Evolutionary conservation across 2,329 filamentous ascomycete species (phyloP).

Genomic region (Gnomoniopsis sp.): DNA sequence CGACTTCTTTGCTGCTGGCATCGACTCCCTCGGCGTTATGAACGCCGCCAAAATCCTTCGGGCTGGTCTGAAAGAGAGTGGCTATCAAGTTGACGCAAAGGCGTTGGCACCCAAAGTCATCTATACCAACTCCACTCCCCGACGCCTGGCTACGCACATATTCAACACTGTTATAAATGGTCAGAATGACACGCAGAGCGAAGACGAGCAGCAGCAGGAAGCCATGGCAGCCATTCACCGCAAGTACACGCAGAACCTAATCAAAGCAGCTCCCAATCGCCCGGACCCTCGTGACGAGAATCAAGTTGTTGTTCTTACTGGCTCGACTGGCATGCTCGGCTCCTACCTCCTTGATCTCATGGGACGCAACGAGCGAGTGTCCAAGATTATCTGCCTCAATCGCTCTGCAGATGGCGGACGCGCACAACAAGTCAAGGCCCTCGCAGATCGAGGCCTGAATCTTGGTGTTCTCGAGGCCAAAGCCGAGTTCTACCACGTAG

Average conservation of each 20-base stretch:
- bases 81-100: slow-evolving; percentile 14
- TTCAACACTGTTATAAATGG: slow-evolving; percentile 6
- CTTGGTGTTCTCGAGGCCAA: slow-evolving; percentile 27
- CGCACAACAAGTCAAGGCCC: slow-evolving; percentile 33
- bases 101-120: slow-evolving; percentile 24
- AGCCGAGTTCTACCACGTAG: slow-evolving; percentile 43
- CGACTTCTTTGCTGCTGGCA: slow-evolving; percentile 36
- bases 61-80: slow-evolving; percentile 19
- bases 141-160: slow-evolving; percentile 23
- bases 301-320: slow-evolving; percentile 35
- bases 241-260: slow-evolving; percentile 29
- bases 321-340: slow-evolving; percentile 37
- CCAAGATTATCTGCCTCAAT: slow-evolving; percentile 43
- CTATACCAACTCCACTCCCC: slow-evolving; percentile 29
- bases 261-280: slow-evolving; percentile 19
- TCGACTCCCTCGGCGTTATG: slow-evolving; percentile 39
- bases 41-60: slow-evolving; percentile 19
- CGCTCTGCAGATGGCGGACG: slow-evolving; percentile 35
- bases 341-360: slow-evolving; percentile 34
- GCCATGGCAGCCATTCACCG: slow-evolving; percentile 20
- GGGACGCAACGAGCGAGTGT: slow-evolving; percentile 31
- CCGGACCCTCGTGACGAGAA: slow-evolving; percentile 21
- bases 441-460: slow-evolving; percentile 34
- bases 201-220: slow-evolving; percentile 15
- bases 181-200: slow-evolving; percentile 10